Base-by-base conservation (phyloP, 257 asterid species). In the Scutellaria baicalensis region DNA sequence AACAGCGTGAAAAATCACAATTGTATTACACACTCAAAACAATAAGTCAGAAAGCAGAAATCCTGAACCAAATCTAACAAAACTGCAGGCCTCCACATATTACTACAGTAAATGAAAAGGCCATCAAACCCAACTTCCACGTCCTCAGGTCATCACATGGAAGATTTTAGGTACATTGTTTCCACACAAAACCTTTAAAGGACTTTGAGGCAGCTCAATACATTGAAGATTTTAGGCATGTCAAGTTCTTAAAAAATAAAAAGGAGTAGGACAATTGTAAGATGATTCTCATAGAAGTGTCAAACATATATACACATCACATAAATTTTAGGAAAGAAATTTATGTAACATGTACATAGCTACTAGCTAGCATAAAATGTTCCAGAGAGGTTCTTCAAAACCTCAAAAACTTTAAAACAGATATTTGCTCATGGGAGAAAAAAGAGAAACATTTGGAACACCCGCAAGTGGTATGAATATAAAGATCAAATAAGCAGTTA, bases 81-180 rank as follows among this genome's bases (percentile, higher is more conserved):
- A 49, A 55, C 47, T 35, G 18, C 54, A 73, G 20, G 42, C 64
- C 59, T 33, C 50, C 11, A 58, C 67, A 59, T 56, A 71, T 66
- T 50, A 60, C 31, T 1, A 17, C 16, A 45, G 39, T 12, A 54
- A 33, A 33, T n/a, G 6, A 52, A 31, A 20, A 38, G 36, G 52
- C 59, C 50, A 69, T 39, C 38, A 18, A 64, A 45, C 69, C 65
- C 59, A 58, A 58, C 9, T 36, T 42, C 49, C 65, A 20, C 31
- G 36, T 60, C 35, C 45, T 61, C 49, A 20, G 56, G 40, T 38
- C 60, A 36, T 8, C 23, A 54, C 51, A 60, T 13, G 50, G 36
- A 68, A 49, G 35, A 40, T 43, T 56, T 40, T 16, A 14, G 52
- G 48, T 60, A 39, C 38, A 52, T 57, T 47, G n/a, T 43, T 55